Percentiles rank a stretch among this genome's conserved stretches.
Evolutionary conservation across 768 basidiomycete species (phyloP).

Genomic region (Auriscalpium vulgare): DNA sequence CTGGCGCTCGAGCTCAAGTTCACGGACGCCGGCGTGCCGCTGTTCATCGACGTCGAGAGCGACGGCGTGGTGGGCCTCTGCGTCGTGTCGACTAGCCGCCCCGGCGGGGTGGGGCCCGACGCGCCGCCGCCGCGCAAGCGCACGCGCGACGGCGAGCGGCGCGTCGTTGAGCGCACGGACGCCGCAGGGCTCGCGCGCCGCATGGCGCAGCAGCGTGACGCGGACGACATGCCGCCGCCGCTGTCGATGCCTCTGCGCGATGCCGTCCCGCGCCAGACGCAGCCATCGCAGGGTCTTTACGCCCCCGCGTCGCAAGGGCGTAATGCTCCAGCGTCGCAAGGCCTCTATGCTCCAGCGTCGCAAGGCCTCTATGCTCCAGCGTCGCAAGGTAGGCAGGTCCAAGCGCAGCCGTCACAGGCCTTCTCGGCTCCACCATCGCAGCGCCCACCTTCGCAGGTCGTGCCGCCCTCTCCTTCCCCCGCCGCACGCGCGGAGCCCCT

Average conservation of each 20-base stretch:
- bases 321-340: too few species aligned
- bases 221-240: not conserved
- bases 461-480: not conserved
- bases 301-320: too few species aligned
- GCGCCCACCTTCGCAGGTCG: not conserved
- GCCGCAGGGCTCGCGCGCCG: not conserved
- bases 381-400: too few species aligned
- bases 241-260: not conserved
- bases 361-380: too few species aligned
- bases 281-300: too few species aligned
- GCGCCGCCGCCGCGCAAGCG: conserved; percentile 10
- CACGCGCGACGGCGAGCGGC: conserved; percentile 4
- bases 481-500: conserved; percentile 20
- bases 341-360: too few species aligned
- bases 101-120: conserved; percentile 27
- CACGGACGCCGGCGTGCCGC: conserved; percentile 62
- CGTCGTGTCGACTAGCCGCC: conserved; percentile 71
- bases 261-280: too few species aligned
- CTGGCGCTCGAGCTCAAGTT: conserved; percentile 64
- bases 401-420: too few species aligned
- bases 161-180: conserved; percentile 13
- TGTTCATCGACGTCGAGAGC: conserved; percentile 71
- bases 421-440: too few species aligned
- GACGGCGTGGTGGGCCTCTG: conserved; percentile 63
- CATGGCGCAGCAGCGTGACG: not conserved